phyloP scores from a whole-genome alignment of 202 grass and related monocot genomes.

The Setaria italica region DNA sequence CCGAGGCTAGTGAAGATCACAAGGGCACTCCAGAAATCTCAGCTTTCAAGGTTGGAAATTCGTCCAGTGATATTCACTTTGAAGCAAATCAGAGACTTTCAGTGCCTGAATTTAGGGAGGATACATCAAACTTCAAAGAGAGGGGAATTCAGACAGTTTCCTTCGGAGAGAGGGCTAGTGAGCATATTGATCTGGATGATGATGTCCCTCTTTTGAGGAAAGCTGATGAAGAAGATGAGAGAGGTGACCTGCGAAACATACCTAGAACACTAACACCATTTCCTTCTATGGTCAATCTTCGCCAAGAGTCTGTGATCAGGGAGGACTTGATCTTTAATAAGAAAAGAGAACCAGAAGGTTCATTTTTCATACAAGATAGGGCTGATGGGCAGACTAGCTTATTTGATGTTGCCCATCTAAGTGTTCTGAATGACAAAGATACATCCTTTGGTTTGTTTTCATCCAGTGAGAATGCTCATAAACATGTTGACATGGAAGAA shows the following conservation, averaged over 20 bases:
- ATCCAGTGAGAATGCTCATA: conserved; percentile 41
- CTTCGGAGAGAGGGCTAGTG: conserved; percentile 41
- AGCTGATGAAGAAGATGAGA: conserved; percentile 53
- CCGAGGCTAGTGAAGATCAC: conserved; percentile 64
- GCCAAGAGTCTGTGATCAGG: conserved; percentile 9
- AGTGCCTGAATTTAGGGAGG: conserved; percentile 31
- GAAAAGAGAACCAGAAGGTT: conserved; percentile 24
- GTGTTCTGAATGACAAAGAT: conserved; percentile 42
- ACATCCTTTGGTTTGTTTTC: conserved; percentile 37
- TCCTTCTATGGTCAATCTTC: conserved; percentile 53
- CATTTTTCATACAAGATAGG: conserved; percentile 34
- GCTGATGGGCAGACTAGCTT: conserved; percentile 8
- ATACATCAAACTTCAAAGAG: conserved; percentile 29
- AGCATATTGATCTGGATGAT: conserved; percentile 47
- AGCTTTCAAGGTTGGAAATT: conserved; percentile 47
- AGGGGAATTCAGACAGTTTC: conserved; percentile 34
- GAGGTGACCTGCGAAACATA: neutral
- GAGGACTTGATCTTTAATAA: neutral
- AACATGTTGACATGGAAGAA: conserved; percentile 40
- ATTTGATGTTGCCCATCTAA: conserved; percentile 37
- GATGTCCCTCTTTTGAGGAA: conserved; percentile 50
- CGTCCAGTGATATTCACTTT: conserved; percentile 37
- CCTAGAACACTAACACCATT: conserved; percentile 49
- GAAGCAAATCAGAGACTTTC: conserved; percentile 46
- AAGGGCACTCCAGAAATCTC: conserved; percentile 51